Percentiles rank a stretch among this genome's conserved stretches.
These are phyloP conservation scores for Bullera alba DNA, from an alignment of 768 basidiomycete species.

Conservation along the genomic window DNA sequence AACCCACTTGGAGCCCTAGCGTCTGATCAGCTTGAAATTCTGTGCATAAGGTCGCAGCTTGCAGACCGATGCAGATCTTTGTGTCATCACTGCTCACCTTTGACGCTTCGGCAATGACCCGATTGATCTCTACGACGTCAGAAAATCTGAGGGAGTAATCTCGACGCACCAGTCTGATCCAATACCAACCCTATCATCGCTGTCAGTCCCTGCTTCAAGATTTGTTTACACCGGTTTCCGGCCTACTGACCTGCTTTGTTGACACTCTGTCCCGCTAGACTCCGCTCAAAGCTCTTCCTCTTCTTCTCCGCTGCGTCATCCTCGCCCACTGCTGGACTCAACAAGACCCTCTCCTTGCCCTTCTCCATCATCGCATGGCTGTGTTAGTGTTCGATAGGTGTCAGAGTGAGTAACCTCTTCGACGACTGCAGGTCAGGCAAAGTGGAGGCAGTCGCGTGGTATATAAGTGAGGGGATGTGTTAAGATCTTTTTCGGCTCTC, in stretches of 20 bases:
- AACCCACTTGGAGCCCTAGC: slow-evolving; percentile 2
- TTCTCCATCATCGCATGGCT: too few species aligned
- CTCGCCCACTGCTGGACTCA: not conserved
- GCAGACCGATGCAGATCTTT: not conserved
- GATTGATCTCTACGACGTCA: slow-evolving; percentile 60
- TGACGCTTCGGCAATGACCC: slow-evolving; percentile 79
- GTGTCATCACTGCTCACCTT: slow-evolving; percentile 51
- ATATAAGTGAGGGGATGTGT: too few species aligned
- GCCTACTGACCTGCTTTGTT: slow-evolving; percentile 75
- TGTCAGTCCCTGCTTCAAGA: slow-evolving; percentile 60
- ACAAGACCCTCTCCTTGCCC: not conserved
- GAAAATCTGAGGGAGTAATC: not conserved
- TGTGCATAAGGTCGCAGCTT: not conserved
- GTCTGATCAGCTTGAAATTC: not conserved
- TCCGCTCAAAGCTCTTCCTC: slow-evolving; percentile 37
- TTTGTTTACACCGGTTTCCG: too few species aligned
- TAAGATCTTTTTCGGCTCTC: too few species aligned
- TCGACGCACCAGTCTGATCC: slow-evolving; percentile 36
- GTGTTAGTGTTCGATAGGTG: too few species aligned
- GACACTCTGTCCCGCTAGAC: slow-evolving; percentile 77
- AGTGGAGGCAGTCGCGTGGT: too few species aligned
- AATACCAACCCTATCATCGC: slow-evolving; percentile 45
- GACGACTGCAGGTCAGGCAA: too few species aligned
- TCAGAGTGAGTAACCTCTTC: too few species aligned
- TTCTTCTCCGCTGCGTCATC: slow-evolving; percentile 12